A percentile compares a stretch with the other conserved stretches of the same genome.
These are phyloP conservation scores for Debaryomyces coudertii DNA, from an alignment of 1,139 yeast genomes.

Conservation along the genomic window DNA sequence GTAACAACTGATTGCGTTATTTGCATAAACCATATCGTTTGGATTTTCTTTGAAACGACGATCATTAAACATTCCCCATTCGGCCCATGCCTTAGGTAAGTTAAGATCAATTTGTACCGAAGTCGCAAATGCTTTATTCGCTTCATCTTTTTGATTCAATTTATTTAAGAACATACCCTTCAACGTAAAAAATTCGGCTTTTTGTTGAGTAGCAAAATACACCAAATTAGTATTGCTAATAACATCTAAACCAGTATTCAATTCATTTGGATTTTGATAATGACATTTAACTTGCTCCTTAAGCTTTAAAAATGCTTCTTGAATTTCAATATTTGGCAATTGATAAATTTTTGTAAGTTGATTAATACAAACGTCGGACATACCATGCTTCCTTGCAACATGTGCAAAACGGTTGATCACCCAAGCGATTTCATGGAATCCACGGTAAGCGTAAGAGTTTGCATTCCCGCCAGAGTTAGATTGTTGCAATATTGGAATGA, in stretches of 20 bases:
- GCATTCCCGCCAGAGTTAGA: slow-evolving; percentile 72
- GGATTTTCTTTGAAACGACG: slow-evolving; percentile 85
- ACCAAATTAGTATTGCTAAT: slow-evolving; percentile 95
- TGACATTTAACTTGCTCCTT: slow-evolving; percentile 98
- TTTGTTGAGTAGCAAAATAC: slow-evolving; percentile 94
- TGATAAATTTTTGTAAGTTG: slow-evolving; percentile 94
- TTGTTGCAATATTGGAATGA: slow-evolving; percentile 84
- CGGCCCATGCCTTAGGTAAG: slow-evolving; percentile 98
- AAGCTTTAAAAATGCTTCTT: slow-evolving; percentile 92
- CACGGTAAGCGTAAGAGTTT: slow-evolving; percentile 92
- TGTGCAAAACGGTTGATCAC: slow-evolving; percentile 97
- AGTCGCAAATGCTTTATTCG: slow-evolving; percentile 96
- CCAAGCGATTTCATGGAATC: slow-evolving; percentile 99
- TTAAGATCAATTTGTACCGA: slow-evolving; percentile 95
- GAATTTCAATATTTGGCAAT: slow-evolving; percentile 95
- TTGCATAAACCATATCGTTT: slow-evolving; percentile 80
- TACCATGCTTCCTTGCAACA: slow-evolving; percentile 93
- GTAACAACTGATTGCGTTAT: slow-evolving; percentile 93
- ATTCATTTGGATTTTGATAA: slow-evolving; percentile 82
- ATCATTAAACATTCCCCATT: slow-evolving; percentile 97
- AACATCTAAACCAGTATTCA: slow-evolving; percentile 93
- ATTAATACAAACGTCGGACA: slow-evolving; percentile 95
- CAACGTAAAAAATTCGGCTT: slow-evolving; percentile 94
- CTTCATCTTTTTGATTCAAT: slow-evolving; percentile 87
- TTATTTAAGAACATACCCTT: slow-evolving; percentile 98